Conservation (phyloP, 2,329 filamentous ascomycete genomes). For the Aureobasidium namibiae region DNA sequence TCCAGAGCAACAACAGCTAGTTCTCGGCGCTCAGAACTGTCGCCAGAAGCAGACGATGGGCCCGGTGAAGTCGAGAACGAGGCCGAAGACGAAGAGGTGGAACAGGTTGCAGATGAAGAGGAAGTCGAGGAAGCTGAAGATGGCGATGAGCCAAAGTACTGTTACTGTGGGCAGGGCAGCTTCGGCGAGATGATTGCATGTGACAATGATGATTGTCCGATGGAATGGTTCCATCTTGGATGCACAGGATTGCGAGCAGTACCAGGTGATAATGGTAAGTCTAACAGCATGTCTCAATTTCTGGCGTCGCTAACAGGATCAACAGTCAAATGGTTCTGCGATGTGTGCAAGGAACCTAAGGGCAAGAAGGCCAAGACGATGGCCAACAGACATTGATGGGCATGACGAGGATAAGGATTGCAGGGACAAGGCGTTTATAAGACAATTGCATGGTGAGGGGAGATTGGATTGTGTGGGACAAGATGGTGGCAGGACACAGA, state of each 20-base stretch:
- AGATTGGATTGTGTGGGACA: neutral
- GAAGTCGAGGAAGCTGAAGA: constrained; percentile 45
- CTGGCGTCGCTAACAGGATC: neutral
- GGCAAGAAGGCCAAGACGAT: constrained; percentile 7
- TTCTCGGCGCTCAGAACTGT: constrained; percentile 12
- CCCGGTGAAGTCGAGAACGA: constrained; percentile 19
- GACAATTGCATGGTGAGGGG: neutral
- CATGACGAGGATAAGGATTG: neutral
- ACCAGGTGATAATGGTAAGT: constrained; percentile 43
- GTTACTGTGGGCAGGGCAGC: constrained; percentile 56
- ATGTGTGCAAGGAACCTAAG: constrained; percentile 33
- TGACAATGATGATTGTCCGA: constrained; percentile 55
- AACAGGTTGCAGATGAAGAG: constrained; percentile 39
- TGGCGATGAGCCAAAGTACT: constrained; percentile 53
- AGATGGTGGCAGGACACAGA: neutral
- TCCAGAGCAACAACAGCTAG: constrained; percentile 11
- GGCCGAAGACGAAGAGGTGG: constrained; percentile 25
- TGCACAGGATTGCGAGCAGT: constrained; percentile 55
- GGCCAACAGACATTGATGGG: constrained; percentile 5
- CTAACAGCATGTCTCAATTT: neutral
- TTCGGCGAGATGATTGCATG: constrained; percentile 62
- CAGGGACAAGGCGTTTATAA: neutral
- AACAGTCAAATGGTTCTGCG: constrained; percentile 42
- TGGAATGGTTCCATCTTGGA: constrained; percentile 61
- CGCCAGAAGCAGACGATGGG: constrained; percentile 16